Conservation (phyloP, 2,329 filamentous ascomycete species). For the Rutstroemia sp. region DNA sequence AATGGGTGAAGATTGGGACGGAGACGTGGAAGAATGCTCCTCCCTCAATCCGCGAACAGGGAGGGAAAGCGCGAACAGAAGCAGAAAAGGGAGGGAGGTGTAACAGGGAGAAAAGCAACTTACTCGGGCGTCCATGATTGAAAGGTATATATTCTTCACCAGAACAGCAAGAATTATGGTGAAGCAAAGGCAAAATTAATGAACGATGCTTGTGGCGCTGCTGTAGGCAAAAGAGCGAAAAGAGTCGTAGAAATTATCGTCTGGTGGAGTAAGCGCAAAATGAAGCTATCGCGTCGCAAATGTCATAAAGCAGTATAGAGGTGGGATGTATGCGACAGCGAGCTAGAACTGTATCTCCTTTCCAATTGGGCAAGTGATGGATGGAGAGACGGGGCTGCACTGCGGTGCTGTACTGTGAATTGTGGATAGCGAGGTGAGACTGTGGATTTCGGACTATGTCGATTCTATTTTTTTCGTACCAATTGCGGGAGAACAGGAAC, state of each 20-base stretch:
- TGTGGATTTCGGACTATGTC: too few species aligned
- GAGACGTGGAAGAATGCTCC: not conserved
- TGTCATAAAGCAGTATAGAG: not conserved
- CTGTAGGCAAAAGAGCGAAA: not conserved
- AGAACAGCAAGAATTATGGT: not conserved
- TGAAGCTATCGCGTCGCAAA: constrained; percentile 23
- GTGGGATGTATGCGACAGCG: not conserved
- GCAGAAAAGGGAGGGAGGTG: not conserved
- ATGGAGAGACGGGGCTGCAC: not conserved
- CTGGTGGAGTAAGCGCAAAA: not conserved
- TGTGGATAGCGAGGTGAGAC: too few species aligned
- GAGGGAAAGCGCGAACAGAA: constrained; percentile 1
- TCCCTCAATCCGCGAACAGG: not conserved
- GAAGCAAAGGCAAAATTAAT: not conserved
- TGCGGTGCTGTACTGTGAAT: not conserved
- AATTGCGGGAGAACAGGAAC: not conserved
- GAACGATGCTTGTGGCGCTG: not conserved
- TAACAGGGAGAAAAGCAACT: constrained; percentile 19
- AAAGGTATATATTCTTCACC: not conserved
- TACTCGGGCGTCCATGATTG: constrained; percentile 36
- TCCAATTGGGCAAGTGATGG: not conserved
- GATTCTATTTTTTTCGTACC: not conserved
- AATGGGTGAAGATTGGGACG: not conserved
- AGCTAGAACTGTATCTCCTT: not conserved
- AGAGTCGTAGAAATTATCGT: not conserved